Conservation (phyloP, 2,329 filamentous ascomycete genomes). For the Trichoderma sp. region DNA sequence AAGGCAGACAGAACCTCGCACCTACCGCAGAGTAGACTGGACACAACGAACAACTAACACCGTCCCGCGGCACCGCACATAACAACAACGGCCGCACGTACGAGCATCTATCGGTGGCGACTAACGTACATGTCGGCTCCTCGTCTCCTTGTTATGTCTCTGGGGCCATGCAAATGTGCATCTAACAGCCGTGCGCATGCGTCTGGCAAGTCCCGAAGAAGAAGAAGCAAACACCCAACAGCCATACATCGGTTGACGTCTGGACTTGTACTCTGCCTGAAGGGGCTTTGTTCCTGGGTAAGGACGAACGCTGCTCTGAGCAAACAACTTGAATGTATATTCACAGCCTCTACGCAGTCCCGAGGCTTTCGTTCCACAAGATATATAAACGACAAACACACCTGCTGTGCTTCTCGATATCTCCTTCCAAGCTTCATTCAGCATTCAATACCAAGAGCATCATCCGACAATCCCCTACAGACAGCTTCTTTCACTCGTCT, state of each 20-base stretch:
- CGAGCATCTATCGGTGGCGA: conserved; percentile 7
- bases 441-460: conserved; percentile 7
- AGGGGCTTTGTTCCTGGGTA: conserved; percentile 19
- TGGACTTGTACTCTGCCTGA: conserved; percentile 19
- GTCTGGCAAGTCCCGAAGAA: conserved; percentile 15
- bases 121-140: conserved; percentile 19
- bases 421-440: conserved; percentile 14
- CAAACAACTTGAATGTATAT: conserved; percentile 17
- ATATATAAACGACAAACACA: conserved; percentile 22
- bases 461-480: not conserved
- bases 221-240: conserved; percentile 24
- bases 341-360: conserved; percentile 21
- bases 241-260: conserved; percentile 24
- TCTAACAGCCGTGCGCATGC: conserved; percentile 15
- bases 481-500: not conserved
- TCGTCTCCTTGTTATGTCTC: conserved; percentile 4
- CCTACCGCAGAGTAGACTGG: conserved; percentile 15
- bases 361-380: conserved; percentile 18
- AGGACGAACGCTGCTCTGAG: conserved; percentile 17
- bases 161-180: conserved; percentile 10
- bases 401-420: conserved; percentile 17
- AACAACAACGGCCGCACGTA: conserved; percentile 18
- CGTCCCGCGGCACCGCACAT: conserved; percentile 5
- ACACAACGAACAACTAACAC: conserved; percentile 14
- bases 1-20: conserved; percentile 23